Base-by-base conservation (phyloP, 192 early-diverging fungal genomes). In the Coemansia sp. region DNA sequence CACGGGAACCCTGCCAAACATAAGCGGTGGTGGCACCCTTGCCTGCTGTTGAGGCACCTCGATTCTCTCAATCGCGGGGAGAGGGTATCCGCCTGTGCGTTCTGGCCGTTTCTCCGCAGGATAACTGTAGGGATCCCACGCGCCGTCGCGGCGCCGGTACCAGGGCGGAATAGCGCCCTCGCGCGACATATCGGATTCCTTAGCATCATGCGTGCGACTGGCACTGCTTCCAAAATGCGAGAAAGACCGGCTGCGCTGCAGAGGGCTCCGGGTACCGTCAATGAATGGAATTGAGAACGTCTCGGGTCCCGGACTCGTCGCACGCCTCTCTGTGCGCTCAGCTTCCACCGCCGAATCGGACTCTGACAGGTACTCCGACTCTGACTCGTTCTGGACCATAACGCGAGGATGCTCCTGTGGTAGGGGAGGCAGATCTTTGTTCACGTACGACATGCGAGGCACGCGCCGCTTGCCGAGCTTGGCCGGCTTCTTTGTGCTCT, bases 161-260 rank as follows among this genome's bases (percentile, higher is more conserved):
- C 50, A 58, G 2, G 56, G 37, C 14, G 34, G n/a, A n/a, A n/a
- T n/a, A n/a, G n/a, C n/a, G n/a, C n/a, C n/a, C n/a, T n/a, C n/a
- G n/a, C n/a, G n/a, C n/a, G n/a, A n/a, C n/a, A n/a, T n/a, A n/a
- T n/a, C n/a, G n/a, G n/a, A n/a, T n/a, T n/a, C n/a, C n/a, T n/a
- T n/a, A n/a, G n/a, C n/a, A n/a, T n/a, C n/a, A n/a, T n/a, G n/a
- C n/a, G n/a, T n/a, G n/a, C n/a, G n/a, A n/a, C n/a, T n/a, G n/a
- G n/a, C n/a, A n/a, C 42, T 51, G 47, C 26, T 45, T 3, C 32
- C 49, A 35, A 67, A 50, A 29, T 59, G 56, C 28, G 64, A 54
- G 24, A 67, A 48, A 33, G 64, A 67, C 41, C 42, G 56, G 46
- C 64, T 67, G 45, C 64, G 64, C 44, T 43, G 51, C 40, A 67